phyloP scores from a whole-genome alignment of 129 eudicot genomes.

The Tagetes patula region DNA sequence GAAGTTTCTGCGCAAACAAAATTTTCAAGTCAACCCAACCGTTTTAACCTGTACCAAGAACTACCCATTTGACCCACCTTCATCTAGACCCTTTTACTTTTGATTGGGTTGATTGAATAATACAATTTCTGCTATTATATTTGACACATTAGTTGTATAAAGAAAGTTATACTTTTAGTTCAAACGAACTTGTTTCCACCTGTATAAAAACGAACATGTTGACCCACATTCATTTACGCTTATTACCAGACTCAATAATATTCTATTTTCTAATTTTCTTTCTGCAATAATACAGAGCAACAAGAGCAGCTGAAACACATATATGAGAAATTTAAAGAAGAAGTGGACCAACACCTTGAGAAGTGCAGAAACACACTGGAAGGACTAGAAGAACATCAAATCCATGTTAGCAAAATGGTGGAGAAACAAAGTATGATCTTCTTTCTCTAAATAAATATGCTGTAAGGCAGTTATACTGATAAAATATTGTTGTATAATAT shows the following conservation, averaged over 20 bases:
- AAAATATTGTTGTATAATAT: neutral
- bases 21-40: neutral
- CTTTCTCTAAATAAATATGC: neutral
- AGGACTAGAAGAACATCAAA: constrained; percentile 67
- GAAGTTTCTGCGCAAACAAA: too few relatives aligned
- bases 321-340: constrained; percentile 63
- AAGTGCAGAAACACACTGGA: constrained; percentile 56
- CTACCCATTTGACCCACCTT: neutral
- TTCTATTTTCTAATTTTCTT: constrained; percentile 13
- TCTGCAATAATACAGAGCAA: constrained; percentile 50
- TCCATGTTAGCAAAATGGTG: constrained; percentile 55
- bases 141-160: neutral
- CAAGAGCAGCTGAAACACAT: constrained; percentile 63
- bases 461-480: neutral
- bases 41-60: neutral
- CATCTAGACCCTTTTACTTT: neutral
- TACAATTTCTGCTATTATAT: neutral
- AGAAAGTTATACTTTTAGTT: neutral
- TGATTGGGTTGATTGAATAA: neutral
- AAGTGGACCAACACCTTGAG: constrained; percentile 63
- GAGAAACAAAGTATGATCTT: constrained; percentile 68
- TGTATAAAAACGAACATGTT: neutral
- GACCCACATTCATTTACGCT: neutral
- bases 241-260: neutral
- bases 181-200: neutral